Conservation (phyloP, 164 flowering plant species). For the Annona squamosa region DNA sequence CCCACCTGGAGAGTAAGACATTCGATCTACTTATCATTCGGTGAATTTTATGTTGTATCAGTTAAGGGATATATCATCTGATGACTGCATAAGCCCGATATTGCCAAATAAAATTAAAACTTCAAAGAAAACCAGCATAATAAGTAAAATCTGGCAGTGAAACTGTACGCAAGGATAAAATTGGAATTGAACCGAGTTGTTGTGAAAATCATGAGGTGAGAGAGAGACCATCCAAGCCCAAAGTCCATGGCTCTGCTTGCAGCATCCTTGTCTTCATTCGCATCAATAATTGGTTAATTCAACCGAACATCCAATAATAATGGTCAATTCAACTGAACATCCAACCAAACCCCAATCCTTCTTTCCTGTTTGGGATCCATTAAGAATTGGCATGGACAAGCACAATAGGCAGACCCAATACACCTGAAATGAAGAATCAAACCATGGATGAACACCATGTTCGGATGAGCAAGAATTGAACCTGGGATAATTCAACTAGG, state of each 20-base stretch:
- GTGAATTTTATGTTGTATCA: background rate
- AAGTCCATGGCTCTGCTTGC: conserved; percentile 79
- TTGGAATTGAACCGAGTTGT: background rate
- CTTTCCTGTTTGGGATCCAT: background rate
- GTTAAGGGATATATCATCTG: background rate
- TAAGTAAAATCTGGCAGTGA: background rate
- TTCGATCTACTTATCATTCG: background rate
- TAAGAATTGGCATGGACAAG: background rate
- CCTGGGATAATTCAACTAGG: background rate
- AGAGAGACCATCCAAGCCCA: conserved; percentile 62
- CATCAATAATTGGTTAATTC: conserved; percentile 54
- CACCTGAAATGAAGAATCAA: background rate
- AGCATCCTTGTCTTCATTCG: conserved; percentile 69
- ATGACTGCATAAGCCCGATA: too few relatives aligned
- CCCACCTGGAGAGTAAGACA: background rate
- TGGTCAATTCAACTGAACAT: background rate
- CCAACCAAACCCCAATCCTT: background rate
- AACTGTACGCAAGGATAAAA: background rate
- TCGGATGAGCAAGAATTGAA: background rate
- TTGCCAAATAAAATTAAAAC: too few relatives aligned
- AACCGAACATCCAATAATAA: too few relatives aligned
- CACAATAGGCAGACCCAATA: background rate
- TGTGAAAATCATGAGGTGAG: background rate
- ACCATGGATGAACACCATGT: background rate
- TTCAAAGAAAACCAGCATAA: background rate